Percentiles rank a stretch among this genome's conserved stretches.
Evolutionary conservation across 108 stramenopile genomes (phyloP).

Genomic region (Cyclotella distinguenda): DNA sequence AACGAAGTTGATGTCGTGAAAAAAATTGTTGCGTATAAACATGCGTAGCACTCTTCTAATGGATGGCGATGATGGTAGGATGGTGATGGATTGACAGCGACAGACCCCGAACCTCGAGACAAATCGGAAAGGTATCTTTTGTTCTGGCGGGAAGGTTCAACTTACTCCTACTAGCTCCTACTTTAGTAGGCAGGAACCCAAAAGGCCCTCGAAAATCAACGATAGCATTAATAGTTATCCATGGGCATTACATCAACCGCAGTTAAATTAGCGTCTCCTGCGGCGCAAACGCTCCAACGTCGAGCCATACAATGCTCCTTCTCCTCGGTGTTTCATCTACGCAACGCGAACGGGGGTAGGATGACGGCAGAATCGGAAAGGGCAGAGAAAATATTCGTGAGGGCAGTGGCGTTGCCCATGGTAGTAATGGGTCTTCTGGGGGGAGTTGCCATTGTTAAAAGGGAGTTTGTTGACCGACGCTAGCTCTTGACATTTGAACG

Average conservation of each 20-base stretch:
- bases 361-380: conserved; percentile 12
- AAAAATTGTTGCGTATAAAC: too few relatives aligned
- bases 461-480: conserved; percentile 9
- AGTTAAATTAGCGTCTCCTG: conserved; percentile 12
- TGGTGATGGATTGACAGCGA: too few relatives aligned
- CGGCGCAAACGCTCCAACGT: conserved; percentile 25
- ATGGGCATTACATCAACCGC: conserved; percentile 11
- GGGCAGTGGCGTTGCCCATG: conserved; percentile 32
- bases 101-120: too few relatives aligned
- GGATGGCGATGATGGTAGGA: too few relatives aligned
- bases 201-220: too few relatives aligned
- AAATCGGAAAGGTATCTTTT: too few relatives aligned
- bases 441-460: conserved; percentile 10
- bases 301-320: conserved; percentile 38
- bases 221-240: too few relatives aligned
- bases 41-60: too few relatives aligned
- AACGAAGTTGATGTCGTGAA: too few relatives aligned
- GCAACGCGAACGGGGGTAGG: conserved; percentile 16
- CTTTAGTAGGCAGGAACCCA: neutral
- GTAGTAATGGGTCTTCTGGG: conserved; percentile 24
- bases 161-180: neutral
- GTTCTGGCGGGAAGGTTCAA: too few relatives aligned
- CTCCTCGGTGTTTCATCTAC: conserved; percentile 31
- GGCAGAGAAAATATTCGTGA: conserved; percentile 27
- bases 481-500: neutral